Conservation (phyloP, 108 stramenopile genomes). For the Skeletonema potamos region DNA sequence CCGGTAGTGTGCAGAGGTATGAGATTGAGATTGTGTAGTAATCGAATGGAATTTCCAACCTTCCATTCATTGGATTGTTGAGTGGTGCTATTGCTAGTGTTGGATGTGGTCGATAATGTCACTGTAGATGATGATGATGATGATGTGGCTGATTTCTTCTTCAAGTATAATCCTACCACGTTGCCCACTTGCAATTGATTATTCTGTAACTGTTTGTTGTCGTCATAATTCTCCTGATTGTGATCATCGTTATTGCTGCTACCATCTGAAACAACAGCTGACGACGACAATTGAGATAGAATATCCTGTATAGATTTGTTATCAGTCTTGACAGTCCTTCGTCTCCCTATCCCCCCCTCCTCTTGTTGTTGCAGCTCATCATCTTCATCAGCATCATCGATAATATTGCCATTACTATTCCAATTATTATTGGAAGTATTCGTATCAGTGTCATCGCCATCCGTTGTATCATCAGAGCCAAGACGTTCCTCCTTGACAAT, state of each 20-base stretch:
- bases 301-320: background rate
- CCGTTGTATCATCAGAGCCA: background rate
- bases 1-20: slow-evolving; percentile 7
- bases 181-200: background rate
- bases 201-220: no score
- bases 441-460: background rate
- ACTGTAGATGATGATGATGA: background rate
- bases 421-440: background rate
- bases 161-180: slow-evolving; percentile 5
- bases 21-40: slow-evolving; percentile 12
- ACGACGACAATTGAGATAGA: background rate
- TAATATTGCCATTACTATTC: background rate
- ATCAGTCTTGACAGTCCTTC: background rate
- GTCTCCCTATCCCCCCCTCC: background rate
- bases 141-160: background rate
- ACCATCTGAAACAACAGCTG: background rate
- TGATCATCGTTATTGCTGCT: background rate
- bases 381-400: background rate
- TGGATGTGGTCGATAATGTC: no score
- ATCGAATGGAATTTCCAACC: slow-evolving; percentile 5
- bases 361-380: background rate
- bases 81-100: background rate
- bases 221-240: background rate
- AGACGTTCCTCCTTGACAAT: background rate
- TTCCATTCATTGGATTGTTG: slow-evolving; percentile 13